Base-by-base conservation (phyloP, 2,329 filamentous ascomycete species). In the Fusarium sp. region DNA sequence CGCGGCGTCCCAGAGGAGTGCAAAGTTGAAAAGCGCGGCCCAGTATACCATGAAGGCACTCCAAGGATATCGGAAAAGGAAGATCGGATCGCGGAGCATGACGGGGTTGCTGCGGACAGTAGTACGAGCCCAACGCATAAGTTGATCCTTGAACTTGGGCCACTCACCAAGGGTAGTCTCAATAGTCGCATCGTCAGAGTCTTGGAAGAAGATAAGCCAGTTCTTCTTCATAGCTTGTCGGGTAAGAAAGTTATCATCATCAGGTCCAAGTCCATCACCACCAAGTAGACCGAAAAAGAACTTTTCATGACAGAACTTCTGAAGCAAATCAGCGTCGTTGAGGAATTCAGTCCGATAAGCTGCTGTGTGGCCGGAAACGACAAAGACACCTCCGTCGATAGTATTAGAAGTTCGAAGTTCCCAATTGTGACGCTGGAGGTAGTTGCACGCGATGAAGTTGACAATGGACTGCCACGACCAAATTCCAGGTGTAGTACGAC, bases 231-330 rank as follows among this genome's bases (percentile, higher is more conserved):
- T 82, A 8, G 85, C 80, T 65, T 83, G 87, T 13, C 88, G 81
- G 0, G 88, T 90, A 37, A 87, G 79, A 70, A 84, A 90, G 75
- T 90, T 90, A 79, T 91, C 88, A 61, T 90, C 88, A 65, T 90
- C 88, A 0, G 74, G 72, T 0, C 82, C 80, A 22, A 84, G 84
- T 1, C 82, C 81, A 1, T 78, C 20, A 2, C 66, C 63, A 6
- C 74, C 80, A 1, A 83, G 78, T 0, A 75, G 47, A 0, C 79
- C 79, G 25, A 84, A 82, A 60, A 84, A 81, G 79, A 86, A 88
- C 11, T 57, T 77, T 70, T 91, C 88, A 51, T 84, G 80, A 3
- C 78, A 75, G 74, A 86, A 90, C 0, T 69, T 74, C 0, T 73
- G 22, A 7, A 82, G 75, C 69, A 89, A 87, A 0, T 78, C 74